These are phyloP conservation scores for Russula sp. DNA, from an alignment of 768 basidiomycete species.

Conservation along the genomic window DNA sequence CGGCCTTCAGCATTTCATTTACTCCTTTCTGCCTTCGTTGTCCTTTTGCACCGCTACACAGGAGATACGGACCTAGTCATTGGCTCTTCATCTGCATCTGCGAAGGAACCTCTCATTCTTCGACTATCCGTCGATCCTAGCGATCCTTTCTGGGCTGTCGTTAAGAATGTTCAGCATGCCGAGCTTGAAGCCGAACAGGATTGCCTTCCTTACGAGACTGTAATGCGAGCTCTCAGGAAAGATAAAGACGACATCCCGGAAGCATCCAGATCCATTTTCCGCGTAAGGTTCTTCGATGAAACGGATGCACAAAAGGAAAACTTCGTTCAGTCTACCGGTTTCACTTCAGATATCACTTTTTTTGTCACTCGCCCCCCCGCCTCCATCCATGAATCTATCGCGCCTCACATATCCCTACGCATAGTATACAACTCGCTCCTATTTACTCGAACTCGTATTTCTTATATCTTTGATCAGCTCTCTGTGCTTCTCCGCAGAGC, in stretches of 20 bases:
- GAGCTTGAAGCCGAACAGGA: constrained; percentile 80
- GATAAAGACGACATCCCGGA: constrained; percentile 56
- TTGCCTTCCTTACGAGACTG: constrained; percentile 69
- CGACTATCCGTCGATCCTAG: constrained; percentile 74
- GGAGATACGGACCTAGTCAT: constrained; percentile 92
- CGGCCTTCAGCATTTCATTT: constrained; percentile 84
- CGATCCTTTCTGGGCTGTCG: constrained; percentile 85
- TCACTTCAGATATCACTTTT: constrained; percentile 89
- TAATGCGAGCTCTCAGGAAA: constrained; percentile 61
- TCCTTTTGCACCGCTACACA: constrained; percentile 89
- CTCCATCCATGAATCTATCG: constrained; percentile 60
- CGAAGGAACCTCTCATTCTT: constrained; percentile 74
- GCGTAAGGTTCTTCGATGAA: constrained; percentile 95
- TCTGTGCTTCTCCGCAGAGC: constrained; percentile 67
- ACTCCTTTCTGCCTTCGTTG: constrained; percentile 84
- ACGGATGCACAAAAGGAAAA: constrained; percentile 65
- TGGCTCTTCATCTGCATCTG: constrained; percentile 73
- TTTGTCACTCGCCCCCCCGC: constrained; percentile 72
- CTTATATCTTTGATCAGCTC: constrained; percentile 79
- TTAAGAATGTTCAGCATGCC: constrained; percentile 76
- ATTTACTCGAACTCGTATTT: constrained; percentile 73
- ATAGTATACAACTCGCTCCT: constrained; percentile 92
- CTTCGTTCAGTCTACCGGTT: constrained; percentile 71
- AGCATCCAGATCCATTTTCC: constrained; percentile 59
- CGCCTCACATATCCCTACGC: constrained; percentile 70